phyloP scores from a whole-genome alignment of 2,329 filamentous ascomycete species.

The Endoconidiophora polonica region DNA sequence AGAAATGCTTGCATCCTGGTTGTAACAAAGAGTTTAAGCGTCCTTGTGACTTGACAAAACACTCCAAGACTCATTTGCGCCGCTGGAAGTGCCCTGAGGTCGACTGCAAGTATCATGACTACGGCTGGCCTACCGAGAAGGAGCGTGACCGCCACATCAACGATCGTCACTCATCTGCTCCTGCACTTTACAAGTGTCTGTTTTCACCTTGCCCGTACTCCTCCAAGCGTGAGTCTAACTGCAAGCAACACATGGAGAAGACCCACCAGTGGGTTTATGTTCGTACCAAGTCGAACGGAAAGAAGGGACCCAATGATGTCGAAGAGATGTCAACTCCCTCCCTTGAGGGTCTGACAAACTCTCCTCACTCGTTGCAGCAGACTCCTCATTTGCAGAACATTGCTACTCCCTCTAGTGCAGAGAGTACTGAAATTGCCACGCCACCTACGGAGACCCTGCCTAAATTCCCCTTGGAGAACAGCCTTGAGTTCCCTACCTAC shows the following conservation, averaged over 20 bases:
- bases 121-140: slow-evolving; percentile 95
- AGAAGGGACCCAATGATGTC: slow-evolving; percentile 25
- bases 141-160: slow-evolving; percentile 92
- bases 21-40: slow-evolving; percentile 92
- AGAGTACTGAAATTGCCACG: slow-evolving; percentile 29
- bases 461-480: slow-evolving; percentile 19
- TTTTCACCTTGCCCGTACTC: slow-evolving; percentile 79
- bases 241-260: slow-evolving; percentile 98
- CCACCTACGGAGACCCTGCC: slow-evolving; percentile 33
- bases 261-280: slow-evolving; percentile 82
- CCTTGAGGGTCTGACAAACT: slow-evolving; percentile 20
- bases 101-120: slow-evolving; percentile 76
- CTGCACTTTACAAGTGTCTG: slow-evolving; percentile 67
- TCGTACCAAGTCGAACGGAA: slow-evolving; percentile 82
- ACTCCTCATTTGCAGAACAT: slow-evolving; percentile 45
- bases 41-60: slow-evolving; percentile 93
- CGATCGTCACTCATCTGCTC: slow-evolving; percentile 76
- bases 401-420: slow-evolving; percentile 43
- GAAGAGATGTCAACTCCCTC: slow-evolving; percentile 6
- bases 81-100: slow-evolving; percentile 81
- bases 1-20: slow-evolving; percentile 55
- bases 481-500: slow-evolving; percentile 34
- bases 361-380: slow-evolving; percentile 31
- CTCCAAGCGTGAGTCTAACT: slow-evolving; percentile 90
- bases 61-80: slow-evolving; percentile 92